Evolutionary conservation across 2,329 filamentous ascomycete species (phyloP).

Genomic region (Epichloe sibirici): DNA sequence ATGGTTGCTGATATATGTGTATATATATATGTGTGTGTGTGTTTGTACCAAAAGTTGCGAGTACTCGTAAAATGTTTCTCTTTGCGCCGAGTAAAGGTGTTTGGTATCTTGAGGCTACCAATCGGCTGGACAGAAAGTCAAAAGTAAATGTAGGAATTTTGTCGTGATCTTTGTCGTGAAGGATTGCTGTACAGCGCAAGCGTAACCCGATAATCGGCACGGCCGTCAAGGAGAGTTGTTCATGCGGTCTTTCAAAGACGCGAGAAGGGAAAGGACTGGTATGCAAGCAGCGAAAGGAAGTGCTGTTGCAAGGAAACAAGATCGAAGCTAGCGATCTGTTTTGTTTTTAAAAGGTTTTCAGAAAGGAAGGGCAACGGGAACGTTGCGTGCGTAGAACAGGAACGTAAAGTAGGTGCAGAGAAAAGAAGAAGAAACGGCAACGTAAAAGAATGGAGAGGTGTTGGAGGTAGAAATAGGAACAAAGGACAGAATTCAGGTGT

Average conservation of each 20-base stretch:
- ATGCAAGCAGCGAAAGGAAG: conserved; percentile 22
- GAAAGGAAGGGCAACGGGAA: conserved; percentile 14
- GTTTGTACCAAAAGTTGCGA: background rate
- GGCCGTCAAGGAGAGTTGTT: conserved; percentile 19
- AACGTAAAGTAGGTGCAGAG: conserved; percentile 7
- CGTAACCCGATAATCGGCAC: conserved; percentile 16
- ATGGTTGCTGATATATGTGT: conserved; percentile 19
- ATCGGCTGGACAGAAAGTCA: background rate
- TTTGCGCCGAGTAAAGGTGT: background rate
- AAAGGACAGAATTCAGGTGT: background rate
- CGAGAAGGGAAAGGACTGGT: conserved; percentile 17
- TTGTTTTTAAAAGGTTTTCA: background rate
- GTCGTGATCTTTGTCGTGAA: background rate
- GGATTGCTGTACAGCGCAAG: background rate
- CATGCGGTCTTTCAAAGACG: conserved; percentile 42
- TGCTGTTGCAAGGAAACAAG: conserved; percentile 7
- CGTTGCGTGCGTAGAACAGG: conserved; percentile 9
- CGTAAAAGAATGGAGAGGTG: background rate
- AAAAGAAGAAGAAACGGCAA: conserved; percentile 7
- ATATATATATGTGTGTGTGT: background rate
- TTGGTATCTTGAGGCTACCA: conserved; percentile 6
- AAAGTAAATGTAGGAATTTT: background rate
- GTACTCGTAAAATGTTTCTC: background rate
- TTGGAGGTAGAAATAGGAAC: background rate
- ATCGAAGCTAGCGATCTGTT: conserved; percentile 10